phyloP scores from a whole-genome alignment of 2,329 filamentous ascomycete genomes.

The Aureobasidium sp. region DNA sequence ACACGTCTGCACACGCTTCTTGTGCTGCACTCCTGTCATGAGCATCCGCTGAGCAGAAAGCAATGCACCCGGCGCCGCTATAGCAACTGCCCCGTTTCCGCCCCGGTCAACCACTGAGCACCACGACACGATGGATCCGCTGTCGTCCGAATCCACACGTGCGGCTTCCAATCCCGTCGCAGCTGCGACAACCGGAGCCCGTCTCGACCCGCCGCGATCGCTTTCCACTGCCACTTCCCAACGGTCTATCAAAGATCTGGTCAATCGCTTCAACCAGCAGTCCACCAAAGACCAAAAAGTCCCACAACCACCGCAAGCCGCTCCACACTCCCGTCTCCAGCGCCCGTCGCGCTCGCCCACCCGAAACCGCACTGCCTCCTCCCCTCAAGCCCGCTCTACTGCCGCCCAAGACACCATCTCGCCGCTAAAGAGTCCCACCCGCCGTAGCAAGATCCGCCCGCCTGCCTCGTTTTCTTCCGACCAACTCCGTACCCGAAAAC shows the following conservation, averaged over 20 bases:
- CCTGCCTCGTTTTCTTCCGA: not conserved
- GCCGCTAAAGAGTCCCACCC: slow-evolving; percentile 3
- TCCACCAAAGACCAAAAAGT: slow-evolving; percentile 2
- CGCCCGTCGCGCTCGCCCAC: not conserved
- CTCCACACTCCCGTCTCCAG: not conserved
- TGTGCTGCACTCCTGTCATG: slow-evolving; percentile 8
- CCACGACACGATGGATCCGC: slow-evolving; percentile 8
- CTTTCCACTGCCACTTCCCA: slow-evolving; percentile 34
- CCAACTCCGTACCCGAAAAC: not conserved
- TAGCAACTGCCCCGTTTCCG: not conserved
- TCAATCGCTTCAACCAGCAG: slow-evolving; percentile 64
- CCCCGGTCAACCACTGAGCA: not conserved
- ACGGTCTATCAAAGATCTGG: slow-evolving; percentile 71
- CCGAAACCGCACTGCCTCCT: not conserved
- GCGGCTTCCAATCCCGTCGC: slow-evolving; percentile 10
- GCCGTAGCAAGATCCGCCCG: not conserved
- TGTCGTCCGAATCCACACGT: slow-evolving; percentile 5
- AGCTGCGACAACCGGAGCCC: not conserved
- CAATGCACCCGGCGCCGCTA: slow-evolving; percentile 10
- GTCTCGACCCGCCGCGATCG: slow-evolving; percentile 21
- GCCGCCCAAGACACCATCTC: not conserved
- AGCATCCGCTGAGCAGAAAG: slow-evolving; percentile 12
- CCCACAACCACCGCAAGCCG: not conserved
- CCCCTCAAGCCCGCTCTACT: not conserved
- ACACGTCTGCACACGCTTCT: slow-evolving; percentile 10